Conservation (phyloP, 805 yeast genomes). For the Cyberlindnera mycetangii region DNA sequence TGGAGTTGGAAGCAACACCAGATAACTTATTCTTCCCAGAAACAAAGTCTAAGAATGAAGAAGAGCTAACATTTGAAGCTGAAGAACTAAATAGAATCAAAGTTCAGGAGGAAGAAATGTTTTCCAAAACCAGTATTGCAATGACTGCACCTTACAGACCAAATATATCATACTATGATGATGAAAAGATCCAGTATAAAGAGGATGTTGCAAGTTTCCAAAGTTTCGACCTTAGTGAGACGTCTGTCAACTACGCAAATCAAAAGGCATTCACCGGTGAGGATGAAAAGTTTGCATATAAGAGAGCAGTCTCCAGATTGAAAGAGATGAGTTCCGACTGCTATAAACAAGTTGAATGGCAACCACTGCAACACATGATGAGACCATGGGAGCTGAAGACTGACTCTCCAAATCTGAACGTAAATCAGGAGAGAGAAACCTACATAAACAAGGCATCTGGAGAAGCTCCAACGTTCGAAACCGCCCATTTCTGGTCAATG, state of each 20-base stretch:
- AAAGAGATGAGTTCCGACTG: constrained; percentile 51
- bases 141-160: constrained; percentile 66
- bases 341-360: constrained; percentile 57
- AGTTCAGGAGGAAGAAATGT: constrained; percentile 69
- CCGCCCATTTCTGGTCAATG: constrained; percentile 65
- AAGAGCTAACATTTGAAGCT: constrained; percentile 17
- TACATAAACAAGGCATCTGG: constrained; percentile 12
- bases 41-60: constrained; percentile 38
- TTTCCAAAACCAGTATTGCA: constrained; percentile 58
- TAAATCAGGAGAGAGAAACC: constrained; percentile 18
- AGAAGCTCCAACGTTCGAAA: constrained; percentile 38
- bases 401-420: too few species aligned
- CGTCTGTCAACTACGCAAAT: constrained; percentile 39
- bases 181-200: constrained; percentile 36
- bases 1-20: constrained; percentile 47
- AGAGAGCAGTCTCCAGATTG: constrained; percentile 65
- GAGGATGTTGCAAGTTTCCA: constrained; percentile 22
- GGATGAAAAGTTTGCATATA: constrained; percentile 72
- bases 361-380: constrained; percentile 47
- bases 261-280: constrained; percentile 66
- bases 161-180: constrained; percentile 60
- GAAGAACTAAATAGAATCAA: constrained; percentile 36
- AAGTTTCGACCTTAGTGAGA: constrained; percentile 24
- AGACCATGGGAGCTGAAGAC: constrained; percentile 52
- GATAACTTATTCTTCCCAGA: constrained; percentile 66